phyloP scores from a whole-genome alignment of 2,329 filamentous ascomycete species.

The Aspergillus hortae region DNA sequence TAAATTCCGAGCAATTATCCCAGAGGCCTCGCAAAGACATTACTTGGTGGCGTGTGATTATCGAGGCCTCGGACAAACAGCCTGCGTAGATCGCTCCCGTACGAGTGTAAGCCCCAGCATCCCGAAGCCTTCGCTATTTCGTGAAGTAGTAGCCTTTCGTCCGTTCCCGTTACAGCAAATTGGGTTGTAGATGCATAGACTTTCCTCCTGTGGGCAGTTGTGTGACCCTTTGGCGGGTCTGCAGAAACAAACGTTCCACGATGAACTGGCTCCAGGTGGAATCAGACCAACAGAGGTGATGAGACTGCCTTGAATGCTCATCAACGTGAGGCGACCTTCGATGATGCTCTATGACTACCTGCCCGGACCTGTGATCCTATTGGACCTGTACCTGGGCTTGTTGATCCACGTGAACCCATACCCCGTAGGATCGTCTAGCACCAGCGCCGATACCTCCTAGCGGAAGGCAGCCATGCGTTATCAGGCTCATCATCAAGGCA shows the following conservation, averaged over 20 bases:
- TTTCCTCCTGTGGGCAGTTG: slow-evolving; percentile 7
- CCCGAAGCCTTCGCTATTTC: too few species aligned
- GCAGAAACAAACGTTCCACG: slow-evolving; percentile 14
- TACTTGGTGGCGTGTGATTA: too few species aligned
- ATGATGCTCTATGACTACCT: slow-evolving; percentile 4
- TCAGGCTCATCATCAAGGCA: too few species aligned
- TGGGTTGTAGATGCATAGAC: background rate
- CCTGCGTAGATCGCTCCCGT: too few species aligned
- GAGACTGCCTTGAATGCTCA: background rate
- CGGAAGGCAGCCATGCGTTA: too few species aligned
- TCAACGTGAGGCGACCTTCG: slow-evolving; percentile 15
- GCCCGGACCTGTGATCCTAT: slow-evolving; percentile 2
- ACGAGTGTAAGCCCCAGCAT: too few species aligned
- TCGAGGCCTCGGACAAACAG: too few species aligned
- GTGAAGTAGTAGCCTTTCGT: background rate
- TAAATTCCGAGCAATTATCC: too few species aligned
- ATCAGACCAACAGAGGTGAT: slow-evolving; percentile 5
- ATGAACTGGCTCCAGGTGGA: slow-evolving; percentile 8
- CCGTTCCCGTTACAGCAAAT: background rate
- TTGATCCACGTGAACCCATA: background rate
- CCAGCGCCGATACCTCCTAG: too few species aligned
- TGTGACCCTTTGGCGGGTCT: slow-evolving; percentile 15
- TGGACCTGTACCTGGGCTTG: slow-evolving; percentile 1
- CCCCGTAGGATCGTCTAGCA: too few species aligned
- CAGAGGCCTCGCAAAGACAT: too few species aligned